Conservation (phyloP, 2,329 filamentous ascomycete genomes). For the Fusarium buxicola region DNA sequence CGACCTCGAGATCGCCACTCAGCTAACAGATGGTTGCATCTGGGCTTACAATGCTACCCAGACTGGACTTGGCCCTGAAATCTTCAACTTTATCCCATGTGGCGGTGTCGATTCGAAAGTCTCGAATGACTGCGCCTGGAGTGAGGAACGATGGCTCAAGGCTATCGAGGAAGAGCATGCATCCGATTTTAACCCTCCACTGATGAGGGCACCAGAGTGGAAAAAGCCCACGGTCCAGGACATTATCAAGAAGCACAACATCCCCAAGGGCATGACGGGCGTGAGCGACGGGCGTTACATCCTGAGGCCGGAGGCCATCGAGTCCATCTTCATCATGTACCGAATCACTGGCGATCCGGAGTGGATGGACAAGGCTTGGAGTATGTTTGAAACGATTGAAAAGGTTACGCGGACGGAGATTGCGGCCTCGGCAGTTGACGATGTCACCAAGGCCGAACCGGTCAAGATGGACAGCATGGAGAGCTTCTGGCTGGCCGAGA, state of each 20-base stretch:
- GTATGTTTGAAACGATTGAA: constrained; percentile 76
- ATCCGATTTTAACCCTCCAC: constrained; percentile 40
- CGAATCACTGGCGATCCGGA: constrained; percentile 74
- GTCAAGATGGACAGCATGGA: constrained; percentile 72
- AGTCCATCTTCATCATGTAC: constrained; percentile 84
- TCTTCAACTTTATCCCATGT: constrained; percentile 62
- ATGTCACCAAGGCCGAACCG: constrained; percentile 61
- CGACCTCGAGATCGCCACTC: constrained; percentile 67
- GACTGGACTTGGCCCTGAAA: constrained; percentile 71
- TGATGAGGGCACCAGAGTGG: constrained; percentile 38
- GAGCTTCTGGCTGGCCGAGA: constrained; percentile 79
- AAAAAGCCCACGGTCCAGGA: constrained; percentile 42
- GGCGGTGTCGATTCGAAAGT: constrained; percentile 43
- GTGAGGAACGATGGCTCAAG: constrained; percentile 47
- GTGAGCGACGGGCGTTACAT: constrained; percentile 71
- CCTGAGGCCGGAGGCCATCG: constrained; percentile 80
- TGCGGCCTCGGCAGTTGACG: constrained; percentile 73
- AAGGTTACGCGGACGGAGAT: constrained; percentile 69
- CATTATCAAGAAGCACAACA: constrained; percentile 40
- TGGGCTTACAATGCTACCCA: constrained; percentile 70
- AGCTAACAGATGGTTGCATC: constrained; percentile 72
- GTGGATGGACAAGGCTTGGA: constrained; percentile 78
- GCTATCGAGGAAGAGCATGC: constrained; percentile 42
- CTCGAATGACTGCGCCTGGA: constrained; percentile 51
- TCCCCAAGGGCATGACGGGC: constrained; percentile 67